Base-by-base conservation (phyloP, 2,329 filamentous ascomycete genomes). In the Ceratocystis alfenasii region DNA sequence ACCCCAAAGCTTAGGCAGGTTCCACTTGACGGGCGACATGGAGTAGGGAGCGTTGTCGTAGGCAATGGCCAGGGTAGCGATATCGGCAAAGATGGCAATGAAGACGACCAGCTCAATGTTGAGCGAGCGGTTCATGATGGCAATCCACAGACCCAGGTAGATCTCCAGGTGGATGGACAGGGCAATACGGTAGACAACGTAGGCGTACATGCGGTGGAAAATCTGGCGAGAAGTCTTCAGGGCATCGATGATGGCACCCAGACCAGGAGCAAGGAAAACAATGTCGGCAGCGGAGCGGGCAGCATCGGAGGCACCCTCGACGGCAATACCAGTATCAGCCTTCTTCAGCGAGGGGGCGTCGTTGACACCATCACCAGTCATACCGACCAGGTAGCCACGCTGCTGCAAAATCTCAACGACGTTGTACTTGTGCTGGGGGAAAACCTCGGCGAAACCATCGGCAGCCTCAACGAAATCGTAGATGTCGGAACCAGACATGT, bases 281-380 rank as follows among this genome's bases (percentile, higher is more conserved):
- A 95, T 95, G 78, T 96, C 91, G 73, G 91, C 89, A 71, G 90
- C 90, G 68, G 90, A 94, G 70, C 90, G 89, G 72, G 91, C 91
- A 74, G 90, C 91, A 75, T 95, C 91, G 33, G 90, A 94, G 69
- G 91, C 86, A 79, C 90, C 90, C 79, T 95, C 89, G 72, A 96
- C 90, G 70, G 91, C 91, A 79, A 96, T 95, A 82, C 91, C 91
- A 72, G 90, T 95, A 78, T 96, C 90, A n/a, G 90, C 90, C 81
- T 92, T 95, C 81, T 95, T 95, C 74, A 95, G 81, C 36, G 90
- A 95, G 69, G 90, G 89, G 70, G 90, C 90, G 77, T 95, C 90
- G 78, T 95, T 95, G 79, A 95, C 90, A 83, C 90, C 90, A 72
- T 95, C 91, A 81, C 90, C 90, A 77, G 90, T 96, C 91, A 96